These are phyloP conservation scores for Zymoseptoria ardabiliae DNA, from an alignment of 2,329 filamentous ascomycete genomes.

Conservation along the genomic window DNA sequence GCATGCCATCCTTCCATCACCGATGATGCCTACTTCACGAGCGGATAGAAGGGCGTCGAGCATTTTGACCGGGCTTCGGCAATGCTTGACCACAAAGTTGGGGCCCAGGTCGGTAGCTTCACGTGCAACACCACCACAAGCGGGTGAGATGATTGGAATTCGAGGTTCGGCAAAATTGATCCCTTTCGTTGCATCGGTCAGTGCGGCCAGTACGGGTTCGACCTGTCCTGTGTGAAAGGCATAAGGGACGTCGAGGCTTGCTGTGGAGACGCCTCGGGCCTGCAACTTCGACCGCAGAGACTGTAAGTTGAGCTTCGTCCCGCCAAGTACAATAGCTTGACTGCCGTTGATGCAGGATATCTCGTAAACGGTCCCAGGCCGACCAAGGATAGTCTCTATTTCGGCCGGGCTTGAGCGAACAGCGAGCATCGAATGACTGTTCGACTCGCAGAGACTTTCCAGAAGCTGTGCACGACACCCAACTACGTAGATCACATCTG, in stretches of 20 bases:
- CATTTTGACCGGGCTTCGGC: too few species aligned
- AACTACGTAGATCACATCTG: slow-evolving; percentile 30
- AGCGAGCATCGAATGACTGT: slow-evolving; percentile 25
- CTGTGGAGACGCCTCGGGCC: slow-evolving; percentile 27
- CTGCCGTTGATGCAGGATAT: slow-evolving; percentile 26
- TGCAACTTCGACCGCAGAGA: slow-evolving; percentile 3
- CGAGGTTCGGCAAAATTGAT: slow-evolving; percentile 21
- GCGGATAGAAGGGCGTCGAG: too few species aligned
- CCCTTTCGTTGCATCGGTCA: slow-evolving; percentile 16
- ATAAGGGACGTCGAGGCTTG: slow-evolving; percentile 19
- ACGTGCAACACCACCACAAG: too few species aligned
- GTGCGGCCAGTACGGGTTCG: slow-evolving; percentile 22
- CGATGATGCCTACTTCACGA: slow-evolving; percentile 29
- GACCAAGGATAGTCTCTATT: slow-evolving; percentile 3
- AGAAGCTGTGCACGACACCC: slow-evolving; percentile 30
- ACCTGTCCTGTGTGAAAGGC: slow-evolving; percentile 31
- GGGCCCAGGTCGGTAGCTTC: too few species aligned
- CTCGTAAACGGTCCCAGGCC: background rate
- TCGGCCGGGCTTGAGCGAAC: slow-evolving; percentile 12
- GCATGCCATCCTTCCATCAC: slow-evolving; percentile 33
- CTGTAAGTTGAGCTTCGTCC: slow-evolving; percentile 12
- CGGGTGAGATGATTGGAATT: slow-evolving; percentile 28
- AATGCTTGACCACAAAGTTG: too few species aligned
- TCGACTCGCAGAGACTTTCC: slow-evolving; percentile 16
- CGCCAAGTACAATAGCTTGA: slow-evolving; percentile 19